phyloP scores from a whole-genome alignment of 1,284 basidiomycete species.

The Fomitopsis palustris region DNA sequence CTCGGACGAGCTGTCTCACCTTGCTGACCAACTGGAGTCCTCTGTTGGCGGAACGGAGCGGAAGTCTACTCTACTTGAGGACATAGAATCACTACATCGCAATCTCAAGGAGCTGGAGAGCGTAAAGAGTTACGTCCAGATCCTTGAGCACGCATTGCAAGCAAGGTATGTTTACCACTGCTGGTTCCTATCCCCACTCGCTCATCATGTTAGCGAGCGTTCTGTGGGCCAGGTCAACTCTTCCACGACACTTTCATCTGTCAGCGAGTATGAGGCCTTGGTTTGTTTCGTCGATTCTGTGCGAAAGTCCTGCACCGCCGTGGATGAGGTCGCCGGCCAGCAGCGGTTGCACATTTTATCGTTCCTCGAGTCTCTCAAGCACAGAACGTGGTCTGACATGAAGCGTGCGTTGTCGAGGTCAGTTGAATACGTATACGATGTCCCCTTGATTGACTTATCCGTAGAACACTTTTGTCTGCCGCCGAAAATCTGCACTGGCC shows the following conservation, averaged over 20 bases:
- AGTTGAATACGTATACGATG: conserved; percentile 22
- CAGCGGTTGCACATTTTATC: conserved; percentile 50
- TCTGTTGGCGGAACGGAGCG: conserved; percentile 42
- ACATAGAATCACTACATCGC: conserved; percentile 70
- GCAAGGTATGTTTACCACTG: conserved; percentile 58
- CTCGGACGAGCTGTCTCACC: conserved; percentile 68
- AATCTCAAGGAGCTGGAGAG: conserved; percentile 72
- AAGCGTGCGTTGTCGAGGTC: conserved; percentile 64
- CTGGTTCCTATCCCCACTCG: conserved; percentile 5
- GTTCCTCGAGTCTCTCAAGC: conserved; percentile 57
- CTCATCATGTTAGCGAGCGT: conserved; percentile 42
- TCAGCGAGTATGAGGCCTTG: conserved; percentile 60
- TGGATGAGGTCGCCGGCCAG: conserved; percentile 43
- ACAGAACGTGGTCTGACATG: conserved; percentile 74
- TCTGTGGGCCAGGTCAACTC: conserved; percentile 47
- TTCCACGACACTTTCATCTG: conserved; percentile 36
- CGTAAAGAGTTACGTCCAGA: conserved; percentile 71
- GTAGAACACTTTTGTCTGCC: conserved; percentile 57
- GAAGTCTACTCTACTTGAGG: conserved; percentile 70
- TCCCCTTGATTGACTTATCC: conserved; percentile 8
- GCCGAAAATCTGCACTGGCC: conserved; percentile 84
- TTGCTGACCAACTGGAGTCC: conserved; percentile 67
- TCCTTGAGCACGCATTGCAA: conserved; percentile 67
- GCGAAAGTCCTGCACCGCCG: conserved; percentile 37
- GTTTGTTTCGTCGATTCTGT: conserved; percentile 55